Conservation (phyloP, 352 stramenopile genomes). For the Phytophthora syringae region DNA sequence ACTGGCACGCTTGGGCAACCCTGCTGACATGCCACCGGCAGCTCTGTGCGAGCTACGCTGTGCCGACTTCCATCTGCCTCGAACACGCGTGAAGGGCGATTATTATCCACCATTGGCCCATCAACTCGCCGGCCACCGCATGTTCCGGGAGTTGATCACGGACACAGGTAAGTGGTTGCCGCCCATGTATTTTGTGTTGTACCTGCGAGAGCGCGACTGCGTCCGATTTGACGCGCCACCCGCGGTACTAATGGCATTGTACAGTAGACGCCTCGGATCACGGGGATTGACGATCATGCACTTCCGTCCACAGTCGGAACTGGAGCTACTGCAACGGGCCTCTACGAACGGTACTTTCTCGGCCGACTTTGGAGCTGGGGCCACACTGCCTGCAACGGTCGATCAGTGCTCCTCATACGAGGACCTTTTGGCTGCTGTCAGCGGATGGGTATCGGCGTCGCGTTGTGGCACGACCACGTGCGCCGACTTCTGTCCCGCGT, state of each 20-base stretch:
- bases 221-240: neutral
- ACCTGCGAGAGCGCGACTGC: conserved; percentile 1
- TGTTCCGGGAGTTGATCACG: neutral
- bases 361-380: neutral
- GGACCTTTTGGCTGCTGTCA: neutral
- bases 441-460: conserved; percentile 8
- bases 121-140: conserved; percentile 4
- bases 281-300: conserved; percentile 7
- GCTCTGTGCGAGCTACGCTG: neutral
- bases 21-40: neutral
- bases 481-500: neutral
- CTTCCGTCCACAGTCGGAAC: conserved; percentile 7
- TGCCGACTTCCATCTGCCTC: neutral
- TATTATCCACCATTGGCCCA: neutral
- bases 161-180: conserved; percentile 7
- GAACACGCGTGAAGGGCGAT: neutral
- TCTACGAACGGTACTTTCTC: conserved; percentile 11
- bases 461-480: conserved; percentile 6
- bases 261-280: conserved; percentile 2
- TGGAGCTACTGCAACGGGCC: neutral
- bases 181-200: conserved; percentile 11
- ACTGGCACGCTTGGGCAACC: neutral
- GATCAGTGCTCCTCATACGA: neutral
- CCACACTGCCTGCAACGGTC: neutral
- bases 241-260: conserved; percentile 2